Evolutionary conservation across 192 early-diverging fungal species (phyloP).

Genomic region (Coemansia sp.): DNA sequence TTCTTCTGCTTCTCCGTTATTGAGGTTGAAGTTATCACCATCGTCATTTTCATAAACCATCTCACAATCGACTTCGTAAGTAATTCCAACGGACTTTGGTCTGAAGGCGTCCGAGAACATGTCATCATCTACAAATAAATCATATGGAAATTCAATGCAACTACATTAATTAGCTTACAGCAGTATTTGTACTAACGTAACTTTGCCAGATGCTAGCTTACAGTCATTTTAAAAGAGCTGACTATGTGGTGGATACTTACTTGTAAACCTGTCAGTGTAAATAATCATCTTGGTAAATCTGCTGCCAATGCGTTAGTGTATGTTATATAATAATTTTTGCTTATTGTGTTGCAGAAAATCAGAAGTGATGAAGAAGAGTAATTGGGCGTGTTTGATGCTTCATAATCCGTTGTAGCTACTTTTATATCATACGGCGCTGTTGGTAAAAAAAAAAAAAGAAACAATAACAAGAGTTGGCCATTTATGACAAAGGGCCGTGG

Average conservation of each 20-base stretch:
- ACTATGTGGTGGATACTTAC: slow-evolving; percentile 58
- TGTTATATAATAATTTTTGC: no score
- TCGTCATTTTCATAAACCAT: slow-evolving; percentile 63
- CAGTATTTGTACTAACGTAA: background rate
- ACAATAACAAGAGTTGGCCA: background rate
- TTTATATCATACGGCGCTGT: no score
- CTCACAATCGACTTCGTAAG: slow-evolving; percentile 77
- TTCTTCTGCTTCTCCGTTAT: slow-evolving; percentile 85
- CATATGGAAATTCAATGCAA: background rate
- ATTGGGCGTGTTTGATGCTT: no score
- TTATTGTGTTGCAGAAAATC: no score
- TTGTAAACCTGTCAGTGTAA: slow-evolving; percentile 63
- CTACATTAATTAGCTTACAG: no score
- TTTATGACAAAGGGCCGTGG: background rate
- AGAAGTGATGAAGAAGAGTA: no score
- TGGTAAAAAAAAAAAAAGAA: background rate
- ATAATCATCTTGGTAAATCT: slow-evolving; percentile 61
- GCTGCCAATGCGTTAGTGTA: background rate
- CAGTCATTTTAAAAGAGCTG: no score
- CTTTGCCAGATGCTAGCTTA: no score
- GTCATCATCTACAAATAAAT: slow-evolving; percentile 68
- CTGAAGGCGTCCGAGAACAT: slow-evolving; percentile 86
- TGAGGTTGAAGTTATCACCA: slow-evolving; percentile 87
- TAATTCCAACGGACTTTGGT: slow-evolving; percentile 60
- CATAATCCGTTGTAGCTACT: no score